Evolutionary conservation across 2,329 filamentous ascomycete species (phyloP).

Genomic region (Decorospora gaudefroyi): DNA sequence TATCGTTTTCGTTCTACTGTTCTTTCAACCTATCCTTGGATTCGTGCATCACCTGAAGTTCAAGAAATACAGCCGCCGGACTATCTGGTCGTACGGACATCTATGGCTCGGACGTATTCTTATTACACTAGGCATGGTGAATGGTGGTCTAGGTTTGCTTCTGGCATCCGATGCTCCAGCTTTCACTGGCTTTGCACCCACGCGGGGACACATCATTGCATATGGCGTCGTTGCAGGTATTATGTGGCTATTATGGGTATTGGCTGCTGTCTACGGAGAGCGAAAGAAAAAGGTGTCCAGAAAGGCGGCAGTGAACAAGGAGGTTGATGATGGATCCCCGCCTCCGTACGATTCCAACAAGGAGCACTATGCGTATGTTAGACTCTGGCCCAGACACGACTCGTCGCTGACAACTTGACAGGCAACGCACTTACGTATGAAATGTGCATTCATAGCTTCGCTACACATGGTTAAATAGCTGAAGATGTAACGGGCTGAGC

Average conservation of each 20-base stretch:
- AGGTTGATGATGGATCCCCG: conserved; percentile 8
- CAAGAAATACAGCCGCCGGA: conserved; percentile 52
- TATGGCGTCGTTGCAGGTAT: conserved; percentile 43
- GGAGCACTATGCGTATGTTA: conserved; percentile 21
- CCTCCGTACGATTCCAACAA: conserved; percentile 17
- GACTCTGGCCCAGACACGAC: no score
- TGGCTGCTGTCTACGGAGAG: conserved; percentile 37
- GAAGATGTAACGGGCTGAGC: no score
- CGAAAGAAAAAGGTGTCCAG: conserved; percentile 9
- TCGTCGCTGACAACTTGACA: background rate
- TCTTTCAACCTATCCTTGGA: conserved; percentile 60
- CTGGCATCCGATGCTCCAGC: conserved; percentile 36
- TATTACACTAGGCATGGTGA: conserved; percentile 59
- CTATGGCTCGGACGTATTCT: conserved; percentile 59
- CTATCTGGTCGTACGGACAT: conserved; percentile 55
- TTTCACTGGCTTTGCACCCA: conserved; percentile 32
- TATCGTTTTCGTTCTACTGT: conserved; percentile 55
- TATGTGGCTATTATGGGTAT: conserved; percentile 44
- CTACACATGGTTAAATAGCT: no score
- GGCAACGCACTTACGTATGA: conserved; percentile 1
- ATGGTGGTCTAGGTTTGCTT: conserved; percentile 59
- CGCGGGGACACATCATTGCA: conserved; percentile 34
- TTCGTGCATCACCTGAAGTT: conserved; percentile 57
- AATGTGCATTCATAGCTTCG: no score
- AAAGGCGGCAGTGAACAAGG: conserved; percentile 18